Evolutionary conservation across 2,329 filamentous ascomycete genomes (phyloP).

Genomic region (Apiospora koreana): DNA sequence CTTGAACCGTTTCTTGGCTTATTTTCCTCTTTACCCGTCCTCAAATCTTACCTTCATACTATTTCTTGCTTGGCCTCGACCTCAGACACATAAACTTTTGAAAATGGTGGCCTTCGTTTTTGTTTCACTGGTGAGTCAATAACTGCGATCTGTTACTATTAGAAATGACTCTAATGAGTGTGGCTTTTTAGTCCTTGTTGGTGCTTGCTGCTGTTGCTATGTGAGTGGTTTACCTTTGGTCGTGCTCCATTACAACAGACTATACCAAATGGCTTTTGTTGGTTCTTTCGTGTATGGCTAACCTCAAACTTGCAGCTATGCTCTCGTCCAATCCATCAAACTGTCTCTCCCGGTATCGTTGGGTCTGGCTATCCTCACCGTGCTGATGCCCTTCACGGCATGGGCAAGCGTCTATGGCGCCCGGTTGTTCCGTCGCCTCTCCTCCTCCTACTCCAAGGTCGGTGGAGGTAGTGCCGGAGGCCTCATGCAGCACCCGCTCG

Average conservation of each 20-base stretch:
- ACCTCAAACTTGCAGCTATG: conserved; percentile 22
- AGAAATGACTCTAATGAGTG: neutral
- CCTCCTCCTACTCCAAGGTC: neutral
- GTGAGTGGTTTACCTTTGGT: neutral
- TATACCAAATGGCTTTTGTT: neutral
- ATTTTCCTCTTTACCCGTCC: neutral
- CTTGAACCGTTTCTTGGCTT: neutral
- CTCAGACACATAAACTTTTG: neutral
- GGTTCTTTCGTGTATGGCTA: neutral
- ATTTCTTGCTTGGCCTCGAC: neutral
- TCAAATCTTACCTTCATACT: neutral
- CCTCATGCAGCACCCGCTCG: neutral
- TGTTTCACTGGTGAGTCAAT: neutral
- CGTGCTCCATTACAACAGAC: too few relatives aligned
- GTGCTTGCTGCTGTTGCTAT: neutral
- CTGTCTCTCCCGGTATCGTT: conserved; percentile 31
- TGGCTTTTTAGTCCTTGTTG: neutral
- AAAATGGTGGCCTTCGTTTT: neutral
- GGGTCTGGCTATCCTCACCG: conserved; percentile 29
- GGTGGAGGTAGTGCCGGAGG: neutral
- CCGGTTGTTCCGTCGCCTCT: neutral
- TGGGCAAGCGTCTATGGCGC: conserved; percentile 27
- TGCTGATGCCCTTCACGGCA: conserved; percentile 31
- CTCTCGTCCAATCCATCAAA: conserved; percentile 29
- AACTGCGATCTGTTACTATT: too few relatives aligned